A percentile compares a stretch with the other conserved stretches of the same genome.
These are phyloP conservation scores for Geosiphon pyriformis DNA, from an alignment of 192 early-diverging fungal genomes.

Conservation along the genomic window DNA sequence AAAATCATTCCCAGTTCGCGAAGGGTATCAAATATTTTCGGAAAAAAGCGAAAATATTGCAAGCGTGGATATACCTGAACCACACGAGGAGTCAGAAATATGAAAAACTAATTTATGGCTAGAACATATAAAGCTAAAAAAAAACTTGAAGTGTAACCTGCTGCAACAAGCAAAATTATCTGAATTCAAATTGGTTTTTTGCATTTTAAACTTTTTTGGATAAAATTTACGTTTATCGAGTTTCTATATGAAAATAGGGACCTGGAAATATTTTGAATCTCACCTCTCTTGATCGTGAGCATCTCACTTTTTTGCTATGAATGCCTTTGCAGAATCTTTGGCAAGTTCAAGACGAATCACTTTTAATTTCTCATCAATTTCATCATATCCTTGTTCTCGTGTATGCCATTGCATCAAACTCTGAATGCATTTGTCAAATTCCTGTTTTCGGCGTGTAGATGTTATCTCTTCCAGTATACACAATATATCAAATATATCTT, in stretches of 20 bases:
- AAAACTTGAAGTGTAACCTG: not conserved
- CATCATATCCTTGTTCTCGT: not conserved
- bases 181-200: not conserved
- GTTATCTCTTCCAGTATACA: constrained; percentile 14
- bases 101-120: too few relatives aligned
- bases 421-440: constrained; percentile 2
- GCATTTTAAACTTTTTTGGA: not conserved
- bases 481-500: constrained; percentile 13
- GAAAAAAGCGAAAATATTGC: constrained; percentile 21
- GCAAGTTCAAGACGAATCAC: not conserved
- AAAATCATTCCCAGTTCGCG: not conserved
- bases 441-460: not conserved
- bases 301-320: not conserved
- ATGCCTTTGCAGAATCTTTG: not conserved
- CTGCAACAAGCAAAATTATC: too few relatives aligned
- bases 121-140: not conserved
- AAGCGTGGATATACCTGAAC: not conserved
- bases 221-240: not conserved
- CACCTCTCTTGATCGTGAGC: too few relatives aligned
- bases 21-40: constrained; percentile 14
- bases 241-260: too few relatives aligned
- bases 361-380: constrained; percentile 5
- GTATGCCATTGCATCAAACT: constrained; percentile 10
- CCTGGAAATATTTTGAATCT: too few relatives aligned
- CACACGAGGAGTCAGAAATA: not conserved